Evolutionary conservation across 768 basidiomycete genomes (phyloP), one percentile per base, ranked within the genome.

Genomic region (Tubosaeta sp.): DNA sequence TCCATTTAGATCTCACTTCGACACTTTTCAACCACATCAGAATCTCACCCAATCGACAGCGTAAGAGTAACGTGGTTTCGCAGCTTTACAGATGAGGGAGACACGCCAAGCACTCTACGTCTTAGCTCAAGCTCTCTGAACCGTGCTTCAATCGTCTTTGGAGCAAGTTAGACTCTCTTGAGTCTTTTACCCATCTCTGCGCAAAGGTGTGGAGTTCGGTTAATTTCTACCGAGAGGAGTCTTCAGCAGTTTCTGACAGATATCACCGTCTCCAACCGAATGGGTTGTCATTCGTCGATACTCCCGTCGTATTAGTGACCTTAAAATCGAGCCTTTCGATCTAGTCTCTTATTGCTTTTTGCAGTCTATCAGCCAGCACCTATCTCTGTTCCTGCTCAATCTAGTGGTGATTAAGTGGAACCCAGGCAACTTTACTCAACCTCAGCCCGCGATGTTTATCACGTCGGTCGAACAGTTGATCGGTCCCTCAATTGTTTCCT

Each of bases 271-370:
- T 14, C 8, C 30, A 8, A 1, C n/a, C 14, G 35, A 40, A 6
- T 51, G 40, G 51, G 10, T 3, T 3, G 18, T n/a, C 48, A 22
- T 52, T 35, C 48, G 16, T 22, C 41, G 48, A 3, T 50, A 50
- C 34, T 50, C 46, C 3, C 19, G 41, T 34, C 51, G 47, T 21
- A 44, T 44, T 36, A 48, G 30, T 29, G 50, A 49, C 4, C 45
- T 51, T 29, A 18, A 7, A 3, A 12, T 47, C 6, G 21, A 18
- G 10, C 18, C 29, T 10, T 4, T 12, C 19, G n/a, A 10, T 18
- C 36, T 5, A 13, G 7, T 29, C 30, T 30, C 35, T 19, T 14
- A 25, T 25, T 27, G 4, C 9, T 44, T 54, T 24, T 19, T 54
- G 42, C 41, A 27, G 44, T 46, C 54, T 14, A 44, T 18, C 9